These are phyloP conservation scores for Dictyostelium purpureum DNA, from an alignment of 78 protist species.

Conservation along the genomic window DNA sequence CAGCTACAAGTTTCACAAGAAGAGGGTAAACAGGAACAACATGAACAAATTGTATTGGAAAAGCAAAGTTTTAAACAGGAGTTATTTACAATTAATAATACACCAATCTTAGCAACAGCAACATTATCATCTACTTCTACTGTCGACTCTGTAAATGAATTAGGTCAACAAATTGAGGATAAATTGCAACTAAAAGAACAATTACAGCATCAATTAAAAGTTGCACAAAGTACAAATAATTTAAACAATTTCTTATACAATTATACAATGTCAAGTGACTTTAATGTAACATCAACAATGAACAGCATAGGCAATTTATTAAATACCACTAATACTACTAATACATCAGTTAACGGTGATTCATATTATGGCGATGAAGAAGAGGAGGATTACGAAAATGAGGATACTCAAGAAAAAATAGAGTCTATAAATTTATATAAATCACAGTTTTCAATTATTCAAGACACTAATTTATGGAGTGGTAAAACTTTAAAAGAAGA, in stretches of 20 bases:
- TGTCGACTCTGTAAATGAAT: not conserved
- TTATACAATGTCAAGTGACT: not conserved
- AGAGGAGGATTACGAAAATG: slow-evolving; percentile 5
- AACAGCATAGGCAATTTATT: not conserved
- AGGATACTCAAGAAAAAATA: not conserved
- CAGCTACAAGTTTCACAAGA: no score
- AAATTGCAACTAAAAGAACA: not conserved
- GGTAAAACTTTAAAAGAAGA: slow-evolving; percentile 8
- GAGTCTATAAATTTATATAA: slow-evolving; percentile 13
- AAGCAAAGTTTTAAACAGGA: no score
- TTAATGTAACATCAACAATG: not conserved
- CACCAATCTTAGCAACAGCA: no score
- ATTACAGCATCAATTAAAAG: not conserved
- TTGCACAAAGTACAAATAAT: not conserved
- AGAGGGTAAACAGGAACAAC: no score
- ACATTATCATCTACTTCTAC: no score
- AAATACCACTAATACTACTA: not conserved
- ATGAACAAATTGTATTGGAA: no score
- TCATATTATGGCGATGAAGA: not conserved
- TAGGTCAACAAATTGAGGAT: not conserved
- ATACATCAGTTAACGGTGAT: not conserved
- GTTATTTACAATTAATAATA: no score
- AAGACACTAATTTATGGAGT: slow-evolving; percentile 16
- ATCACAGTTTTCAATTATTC: not conserved
- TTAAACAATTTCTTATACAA: not conserved